Evolutionary conservation across 2,329 filamentous ascomycete genomes (phyloP).

Genomic region (Aureobasidium namibiae): DNA sequence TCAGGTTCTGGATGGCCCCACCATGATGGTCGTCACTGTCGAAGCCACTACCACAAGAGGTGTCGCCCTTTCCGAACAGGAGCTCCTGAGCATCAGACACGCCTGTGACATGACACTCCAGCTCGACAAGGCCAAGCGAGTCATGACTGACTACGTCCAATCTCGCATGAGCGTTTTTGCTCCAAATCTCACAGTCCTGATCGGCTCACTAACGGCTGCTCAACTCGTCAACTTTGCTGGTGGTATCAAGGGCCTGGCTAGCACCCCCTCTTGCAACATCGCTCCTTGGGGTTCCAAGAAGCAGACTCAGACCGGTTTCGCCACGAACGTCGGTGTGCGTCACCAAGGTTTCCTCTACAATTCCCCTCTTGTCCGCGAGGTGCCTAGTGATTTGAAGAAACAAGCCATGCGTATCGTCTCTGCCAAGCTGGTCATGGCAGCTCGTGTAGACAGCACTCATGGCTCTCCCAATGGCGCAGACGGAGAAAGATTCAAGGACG

Average conservation of each 20-base stretch:
- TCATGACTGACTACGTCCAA: slow-evolving; percentile 86
- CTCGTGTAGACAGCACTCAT: slow-evolving; percentile 80
- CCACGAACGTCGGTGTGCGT: slow-evolving; percentile 83
- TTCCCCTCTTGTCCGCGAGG: slow-evolving; percentile 76
- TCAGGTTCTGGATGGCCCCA: slow-evolving; percentile 76
- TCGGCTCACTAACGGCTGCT: slow-evolving; percentile 87
- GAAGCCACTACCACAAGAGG: slow-evolving; percentile 88
- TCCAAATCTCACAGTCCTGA: slow-evolving; percentile 81
- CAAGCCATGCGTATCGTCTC: slow-evolving; percentile 94
- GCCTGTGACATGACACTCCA: slow-evolving; percentile 85
- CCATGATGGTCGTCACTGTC: slow-evolving; percentile 90
- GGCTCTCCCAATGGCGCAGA: slow-evolving; percentile 72
- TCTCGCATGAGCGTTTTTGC: slow-evolving; percentile 96
- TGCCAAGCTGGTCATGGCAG: slow-evolving; percentile 87
- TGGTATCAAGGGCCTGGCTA: slow-evolving; percentile 78
- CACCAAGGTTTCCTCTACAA: slow-evolving; percentile 93
- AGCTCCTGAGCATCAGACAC: slow-evolving; percentile 63
- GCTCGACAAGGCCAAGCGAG: slow-evolving; percentile 78
- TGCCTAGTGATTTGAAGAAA: slow-evolving; percentile 78
- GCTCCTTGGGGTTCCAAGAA: slow-evolving; percentile 86
- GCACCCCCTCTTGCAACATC: slow-evolving; percentile 89
- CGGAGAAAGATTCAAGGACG: slow-evolving; percentile 71
- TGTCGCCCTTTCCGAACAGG: slow-evolving; percentile 62
- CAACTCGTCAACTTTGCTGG: slow-evolving; percentile 94
- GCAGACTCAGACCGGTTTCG: slow-evolving; percentile 69